Base-by-base conservation (phyloP, 1,284 basidiomycete species). In the Sphaerobolus stellatus region DNA sequence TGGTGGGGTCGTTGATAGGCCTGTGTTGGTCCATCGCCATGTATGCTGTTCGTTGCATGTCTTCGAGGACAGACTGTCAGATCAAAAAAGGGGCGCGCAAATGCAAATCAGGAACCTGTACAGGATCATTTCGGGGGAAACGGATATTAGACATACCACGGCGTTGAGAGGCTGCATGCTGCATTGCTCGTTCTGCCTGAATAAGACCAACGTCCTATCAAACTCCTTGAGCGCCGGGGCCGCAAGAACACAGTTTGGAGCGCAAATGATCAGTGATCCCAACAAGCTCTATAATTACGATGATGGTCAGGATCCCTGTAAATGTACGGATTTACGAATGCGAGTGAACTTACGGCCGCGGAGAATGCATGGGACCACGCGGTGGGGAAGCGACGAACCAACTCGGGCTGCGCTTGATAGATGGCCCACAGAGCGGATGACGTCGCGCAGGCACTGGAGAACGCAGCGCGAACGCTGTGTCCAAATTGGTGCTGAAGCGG, bases 301-400 rank as follows among this genome's bases (percentile, higher is more conserved):
- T n/a, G n/a, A n/a, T n/a, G n/a, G n/a, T n/a, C n/a, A n/a, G n/a
- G n/a, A n/a, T n/a, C n/a, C n/a, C n/a, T n/a, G n/a, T n/a, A n/a
- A n/a, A n/a, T n/a, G n/a, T n/a, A n/a, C n/a, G n/a, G n/a, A n/a
- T n/a, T n/a, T n/a, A 34, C 22, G 27, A 18, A 11, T 5, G 44
- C 8, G 34, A n/a, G n/a, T 13, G 25, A 38, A 54, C 52, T 8
- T 29, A 54, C 52, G 28, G 52, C 52, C 25, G 52, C 52, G 22
- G 52, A 54, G 30, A 54, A 54, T 3, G 46, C 52, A 41, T 54
- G 52, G 7, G 52, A 54, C 52, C 52, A 54, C 4, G 45, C 52
- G n/a, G 49, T 48, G n/a, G 52, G 46, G 25, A 54, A 54, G 8
- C 52, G 52, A 16, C 52, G 27, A 3, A 31, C 38, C 27, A 54